Evolutionary conservation across 2,329 filamentous ascomycete genomes (phyloP).

Genomic region (Neonectria coccinea): DNA sequence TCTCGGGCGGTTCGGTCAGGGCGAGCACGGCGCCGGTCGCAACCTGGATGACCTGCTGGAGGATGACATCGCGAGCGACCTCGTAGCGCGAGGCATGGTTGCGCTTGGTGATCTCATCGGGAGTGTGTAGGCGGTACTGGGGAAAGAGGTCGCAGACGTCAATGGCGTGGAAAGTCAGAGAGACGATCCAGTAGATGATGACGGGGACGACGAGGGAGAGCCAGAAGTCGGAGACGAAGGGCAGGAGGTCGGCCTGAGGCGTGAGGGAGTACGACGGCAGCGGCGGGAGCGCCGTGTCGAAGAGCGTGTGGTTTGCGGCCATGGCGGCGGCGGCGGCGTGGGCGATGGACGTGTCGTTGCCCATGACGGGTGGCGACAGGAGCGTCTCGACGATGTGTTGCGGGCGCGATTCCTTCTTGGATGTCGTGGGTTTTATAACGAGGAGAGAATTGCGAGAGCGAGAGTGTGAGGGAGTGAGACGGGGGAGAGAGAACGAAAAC

Average conservation of each 20-base stretch:
- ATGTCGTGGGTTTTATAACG: constrained; percentile 17
- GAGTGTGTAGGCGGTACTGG: constrained; percentile 93
- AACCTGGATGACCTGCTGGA: constrained; percentile 93
- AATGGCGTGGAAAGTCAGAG: constrained; percentile 86
- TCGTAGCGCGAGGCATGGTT: constrained; percentile 89
- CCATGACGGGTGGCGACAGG: constrained; percentile 49
- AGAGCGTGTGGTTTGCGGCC: constrained; percentile 64
- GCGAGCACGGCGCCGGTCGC: constrained; percentile 75
- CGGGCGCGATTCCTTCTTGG: background rate
- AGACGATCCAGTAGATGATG: constrained; percentile 88
- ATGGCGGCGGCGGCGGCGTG: constrained; percentile 54
- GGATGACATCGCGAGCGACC: constrained; percentile 87
- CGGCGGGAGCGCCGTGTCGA: constrained; percentile 76
- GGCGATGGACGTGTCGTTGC: constrained; percentile 51
- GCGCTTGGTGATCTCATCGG: constrained; percentile 86
- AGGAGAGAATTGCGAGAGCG: constrained; percentile 20
- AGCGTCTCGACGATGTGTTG: background rate
- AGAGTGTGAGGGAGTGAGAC: constrained; percentile 21
- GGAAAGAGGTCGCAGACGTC: constrained; percentile 89
- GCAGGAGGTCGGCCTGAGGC: constrained; percentile 77
- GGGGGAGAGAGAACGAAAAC: constrained; percentile 20
- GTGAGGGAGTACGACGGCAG: constrained; percentile 84
- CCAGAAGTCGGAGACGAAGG: constrained; percentile 84
- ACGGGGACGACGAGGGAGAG: constrained; percentile 82
- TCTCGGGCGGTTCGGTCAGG: constrained; percentile 78